Percentiles rank a stretch among this genome's conserved stretches.
phyloP scores from a whole-genome alignment of 164 flowering plant genomes.

The Umbellularia californica region DNA sequence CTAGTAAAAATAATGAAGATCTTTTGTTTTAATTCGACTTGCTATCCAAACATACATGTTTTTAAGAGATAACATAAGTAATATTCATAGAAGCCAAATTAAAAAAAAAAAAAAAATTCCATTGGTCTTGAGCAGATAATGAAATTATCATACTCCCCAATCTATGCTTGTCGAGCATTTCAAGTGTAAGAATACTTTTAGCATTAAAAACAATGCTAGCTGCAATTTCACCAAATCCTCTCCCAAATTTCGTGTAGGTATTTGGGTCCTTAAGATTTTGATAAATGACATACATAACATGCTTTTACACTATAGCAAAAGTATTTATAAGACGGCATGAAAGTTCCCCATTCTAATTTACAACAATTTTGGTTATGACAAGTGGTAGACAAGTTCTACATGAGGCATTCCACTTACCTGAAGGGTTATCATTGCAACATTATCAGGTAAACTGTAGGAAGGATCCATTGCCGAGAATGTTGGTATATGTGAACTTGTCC shows the following conservation, averaged over 20 bases:
- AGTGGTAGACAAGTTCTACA: neutral
- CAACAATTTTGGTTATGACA: neutral
- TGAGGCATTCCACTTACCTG: conserved; percentile 42
- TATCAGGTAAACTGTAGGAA: conserved; percentile 71
- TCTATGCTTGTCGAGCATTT: too few species aligned
- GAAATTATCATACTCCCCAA: too few species aligned
- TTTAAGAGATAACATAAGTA: neutral
- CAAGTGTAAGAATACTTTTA: too few species aligned
- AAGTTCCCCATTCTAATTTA: too few species aligned
- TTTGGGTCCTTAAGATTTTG: too few species aligned
- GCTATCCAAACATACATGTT: neutral
- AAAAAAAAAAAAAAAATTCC: neutral
- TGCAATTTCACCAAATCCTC: too few species aligned
- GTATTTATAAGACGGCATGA: too few species aligned
- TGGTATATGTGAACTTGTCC: conserved; percentile 43
- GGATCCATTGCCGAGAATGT: conserved; percentile 64
- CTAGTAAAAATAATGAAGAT: neutral
- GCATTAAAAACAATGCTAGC: too few species aligned
- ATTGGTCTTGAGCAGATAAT: neutral
- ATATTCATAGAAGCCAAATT: neutral
- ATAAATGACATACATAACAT: too few species aligned
- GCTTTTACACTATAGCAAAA: too few species aligned
- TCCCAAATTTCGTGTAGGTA: too few species aligned
- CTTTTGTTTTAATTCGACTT: neutral
- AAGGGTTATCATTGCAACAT: conserved; percentile 72